Base-by-base conservation (phyloP, 345 rosid genomes). In the Linum tenue region DNA sequence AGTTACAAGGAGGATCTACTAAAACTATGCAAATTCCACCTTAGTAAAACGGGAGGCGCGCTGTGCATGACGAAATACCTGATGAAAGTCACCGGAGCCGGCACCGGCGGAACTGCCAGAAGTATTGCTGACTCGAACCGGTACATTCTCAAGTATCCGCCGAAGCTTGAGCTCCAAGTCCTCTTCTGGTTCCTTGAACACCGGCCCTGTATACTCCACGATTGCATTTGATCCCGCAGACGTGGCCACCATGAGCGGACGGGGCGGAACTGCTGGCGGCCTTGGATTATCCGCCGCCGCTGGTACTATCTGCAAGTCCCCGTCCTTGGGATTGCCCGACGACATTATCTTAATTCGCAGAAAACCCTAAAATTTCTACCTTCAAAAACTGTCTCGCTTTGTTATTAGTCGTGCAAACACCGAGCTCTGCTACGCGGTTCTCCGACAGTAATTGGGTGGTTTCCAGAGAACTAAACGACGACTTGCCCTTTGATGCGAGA, bases 31-130 rank as follows among this genome's bases (percentile, higher is more conserved):
- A n/a, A n/a, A n/a, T n/a, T n/a, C n/a, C n/a, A n/a, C n/a, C n/a
- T n/a, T n/a, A 39, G 3, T 9, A 7, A 55, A 9, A 14, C 43
- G 7, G 4, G 31, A 4, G 11, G 12, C 51, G 22, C 53, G 56
- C 38, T 56, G 56, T 7, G 51, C 1, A 42, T 16, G 41, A 68
- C 0, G 60, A 55, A 55, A 6, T 72, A 88, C 99, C 95, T 91
- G 99, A 65, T 94, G 99, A 60, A 94, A 94, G 73, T 91, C 99
- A 8, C 95, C 91, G 62, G 96, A 94, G 59, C 96, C 97, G 16
- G 95, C 87, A 76, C 99, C 96, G 4, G 97, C 99, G 5, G 97
- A 94, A 77, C 99, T 94, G 12, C 97, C 96, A 1, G 99, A 94
- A 48, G 99, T 87, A 65, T 90, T 94, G 53, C 86, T 88, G 68